Conservation (phyloP, 2,329 filamentous ascomycete species). For the Nemania sp. region DNA sequence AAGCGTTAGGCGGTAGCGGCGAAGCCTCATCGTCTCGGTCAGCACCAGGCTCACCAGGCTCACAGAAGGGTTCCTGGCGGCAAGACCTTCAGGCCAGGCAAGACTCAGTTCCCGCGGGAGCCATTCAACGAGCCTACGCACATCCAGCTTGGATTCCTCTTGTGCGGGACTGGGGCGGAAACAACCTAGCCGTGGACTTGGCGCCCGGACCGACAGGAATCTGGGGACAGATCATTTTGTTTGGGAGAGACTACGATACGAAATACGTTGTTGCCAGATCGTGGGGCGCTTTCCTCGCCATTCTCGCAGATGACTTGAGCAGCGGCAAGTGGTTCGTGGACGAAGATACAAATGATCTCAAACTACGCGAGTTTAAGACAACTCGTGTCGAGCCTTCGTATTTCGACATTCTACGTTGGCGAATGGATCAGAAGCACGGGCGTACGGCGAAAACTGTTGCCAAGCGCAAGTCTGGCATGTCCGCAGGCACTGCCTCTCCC, state of each 20-base stretch:
- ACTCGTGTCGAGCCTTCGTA: constrained; percentile 89
- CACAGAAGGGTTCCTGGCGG: constrained; percentile 72
- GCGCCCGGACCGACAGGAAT: constrained; percentile 85
- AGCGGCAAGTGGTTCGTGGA: constrained; percentile 91
- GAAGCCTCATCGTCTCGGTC: constrained; percentile 72
- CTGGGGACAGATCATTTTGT: constrained; percentile 97
- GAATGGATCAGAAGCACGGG: constrained; percentile 93
- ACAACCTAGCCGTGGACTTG: constrained; percentile 92
- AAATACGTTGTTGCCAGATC: constrained; percentile 96
- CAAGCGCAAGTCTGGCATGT: constrained; percentile 58
- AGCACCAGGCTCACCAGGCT: constrained; percentile 52
- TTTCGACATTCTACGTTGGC: constrained; percentile 92
- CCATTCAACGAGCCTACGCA: constrained; percentile 89
- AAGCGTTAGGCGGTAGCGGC: constrained; percentile 68
- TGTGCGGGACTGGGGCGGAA: constrained; percentile 97
- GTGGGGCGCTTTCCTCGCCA: constrained; percentile 84
- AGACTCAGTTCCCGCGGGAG: constrained; percentile 82
- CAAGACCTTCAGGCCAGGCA: constrained; percentile 83
- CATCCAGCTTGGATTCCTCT: constrained; percentile 96
- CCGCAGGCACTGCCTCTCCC: constrained; percentile 49
- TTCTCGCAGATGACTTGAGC: constrained; percentile 85
- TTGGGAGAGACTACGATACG: constrained; percentile 96
- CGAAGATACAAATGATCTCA: constrained; percentile 88
- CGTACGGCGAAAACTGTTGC: constrained; percentile 53
- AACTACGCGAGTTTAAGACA: constrained; percentile 87